Percentiles rank a stretch among this genome's conserved stretches.
Conservation (phyloP, 495 filamentous ascomycete genomes). For the Penicillium coffeae region DNA sequence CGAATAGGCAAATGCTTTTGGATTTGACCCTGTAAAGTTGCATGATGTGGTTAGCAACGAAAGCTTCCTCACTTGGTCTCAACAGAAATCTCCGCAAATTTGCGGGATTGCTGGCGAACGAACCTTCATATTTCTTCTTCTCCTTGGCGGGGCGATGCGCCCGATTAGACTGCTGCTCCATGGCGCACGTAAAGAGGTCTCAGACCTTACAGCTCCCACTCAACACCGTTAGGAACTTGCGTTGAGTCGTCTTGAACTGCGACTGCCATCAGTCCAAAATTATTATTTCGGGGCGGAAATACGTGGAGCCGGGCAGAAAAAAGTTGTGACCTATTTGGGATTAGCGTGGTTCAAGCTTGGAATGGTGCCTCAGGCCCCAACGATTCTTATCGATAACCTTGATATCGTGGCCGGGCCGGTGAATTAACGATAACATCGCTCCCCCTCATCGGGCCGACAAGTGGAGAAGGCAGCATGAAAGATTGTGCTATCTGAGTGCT, state of each 20-base stretch:
- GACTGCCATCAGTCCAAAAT: conserved; percentile 28
- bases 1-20: conserved; percentile 86
- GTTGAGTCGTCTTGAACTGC: conserved; percentile 2
- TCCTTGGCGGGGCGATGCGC: conserved; percentile 84
- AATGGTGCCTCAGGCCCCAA: conserved; percentile 11
- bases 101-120: conserved; percentile 9
- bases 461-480: not conserved
- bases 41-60: conserved; percentile 12
- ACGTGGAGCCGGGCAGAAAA: conserved; percentile 20
- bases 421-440: not conserved
- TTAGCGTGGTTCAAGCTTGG: conserved; percentile 5
- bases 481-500: too few relatives aligned
- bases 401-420: conserved; percentile 9
- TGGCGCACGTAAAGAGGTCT: conserved; percentile 37
- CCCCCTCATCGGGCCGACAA: conserved; percentile 13
- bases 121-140: conserved; percentile 75
- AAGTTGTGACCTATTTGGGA: conserved; percentile 14
- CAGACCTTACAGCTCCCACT: conserved; percentile 29
- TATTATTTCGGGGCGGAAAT: conserved; percentile 36
- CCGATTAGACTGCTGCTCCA: conserved; percentile 84
- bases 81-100: conserved; percentile 11
- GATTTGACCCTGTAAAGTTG: conserved; percentile 60
- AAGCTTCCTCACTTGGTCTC: not conserved
- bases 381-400: conserved; percentile 1
- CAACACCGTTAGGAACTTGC: conserved; percentile 13